Conservation (phyloP, 2,329 filamentous ascomycete species). For the Colletotrichum limetticola region DNA sequence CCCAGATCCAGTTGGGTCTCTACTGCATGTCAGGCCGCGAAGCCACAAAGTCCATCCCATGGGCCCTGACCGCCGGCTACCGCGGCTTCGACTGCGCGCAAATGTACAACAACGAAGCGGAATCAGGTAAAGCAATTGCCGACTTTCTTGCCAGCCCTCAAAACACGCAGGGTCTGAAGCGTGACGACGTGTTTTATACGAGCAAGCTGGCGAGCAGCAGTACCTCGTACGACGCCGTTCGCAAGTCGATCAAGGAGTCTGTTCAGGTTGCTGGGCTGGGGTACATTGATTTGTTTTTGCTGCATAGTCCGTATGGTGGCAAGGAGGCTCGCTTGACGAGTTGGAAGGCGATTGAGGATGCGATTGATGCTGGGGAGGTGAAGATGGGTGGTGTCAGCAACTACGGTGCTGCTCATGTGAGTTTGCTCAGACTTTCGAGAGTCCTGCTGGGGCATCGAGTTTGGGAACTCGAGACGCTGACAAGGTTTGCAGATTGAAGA, state of each 20-base stretch:
- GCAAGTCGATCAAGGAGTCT: slow-evolving; percentile 72
- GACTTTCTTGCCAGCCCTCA: slow-evolving; percentile 61
- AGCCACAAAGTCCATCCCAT: slow-evolving; percentile 66
- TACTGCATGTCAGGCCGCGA: slow-evolving; percentile 76
- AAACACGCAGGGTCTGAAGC: slow-evolving; percentile 62
- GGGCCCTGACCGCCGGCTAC: slow-evolving; percentile 65
- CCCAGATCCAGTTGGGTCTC: slow-evolving; percentile 78
- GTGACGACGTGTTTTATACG: slow-evolving; percentile 82
- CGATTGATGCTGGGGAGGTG: slow-evolving; percentile 76
- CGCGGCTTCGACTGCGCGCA: slow-evolving; percentile 64
- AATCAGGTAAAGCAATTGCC: slow-evolving; percentile 73
- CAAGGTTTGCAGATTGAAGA: slow-evolving; percentile 67
- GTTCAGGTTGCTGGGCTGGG: slow-evolving; percentile 74
- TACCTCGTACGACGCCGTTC: slow-evolving; percentile 73
- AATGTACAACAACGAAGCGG: slow-evolving; percentile 75
- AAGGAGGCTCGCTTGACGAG: slow-evolving; percentile 73
- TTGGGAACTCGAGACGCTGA: neutral
- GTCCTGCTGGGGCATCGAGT: too few species aligned
- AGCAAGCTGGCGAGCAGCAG: slow-evolving; percentile 78
- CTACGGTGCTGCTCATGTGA: slow-evolving; percentile 78
- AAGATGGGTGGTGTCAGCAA: slow-evolving; percentile 81
- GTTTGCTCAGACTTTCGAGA: slow-evolving; percentile 40
- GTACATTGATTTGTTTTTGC: slow-evolving; percentile 82
- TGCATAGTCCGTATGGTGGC: slow-evolving; percentile 84
- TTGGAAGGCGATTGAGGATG: slow-evolving; percentile 83